Base-by-base conservation (phyloP, 805 yeast genomes). In the Huiozyma naganishii region DNA sequence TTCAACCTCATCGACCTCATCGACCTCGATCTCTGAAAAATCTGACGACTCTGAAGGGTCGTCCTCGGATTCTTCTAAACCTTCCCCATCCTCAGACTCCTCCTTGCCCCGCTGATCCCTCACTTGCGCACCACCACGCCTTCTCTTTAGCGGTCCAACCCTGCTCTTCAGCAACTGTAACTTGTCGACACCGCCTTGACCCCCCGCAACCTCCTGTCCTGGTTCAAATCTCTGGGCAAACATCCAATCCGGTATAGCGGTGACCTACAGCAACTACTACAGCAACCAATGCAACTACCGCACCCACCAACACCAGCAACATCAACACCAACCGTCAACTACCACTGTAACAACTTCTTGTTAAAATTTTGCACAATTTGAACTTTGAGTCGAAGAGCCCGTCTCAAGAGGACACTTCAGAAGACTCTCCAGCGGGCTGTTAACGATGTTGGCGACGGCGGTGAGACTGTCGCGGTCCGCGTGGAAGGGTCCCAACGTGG, bases 401-500 rank as follows among this genome's bases (percentile, higher is more conserved):
- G 23, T 17, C 23, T 17, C 23, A 17, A 17, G 23, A 17, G 23
- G 23, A 17, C 23, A 17, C 23, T 17, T 17, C 23, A 4, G 23
- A 17, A 12, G 23, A n/a, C 41, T 39, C 23, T 17, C 23, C 23
- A 17, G 23, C 23, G 23, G 23, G 23, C 23, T 17, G 23, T 17
- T 17, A 17, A 30, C 11, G 33, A 30, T 30, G 33, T 9, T 30
- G 33, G n/a, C 11, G 11, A 30, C 33, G 33, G 11, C n/a, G 33
- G 33, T 11, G 33, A 30, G 33, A 37, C 39, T 13, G 45, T 71
- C 27, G 23, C 69, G 82, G 44, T 73, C 81, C 0, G 77, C 74
- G 0, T 77, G 82, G 82, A 77, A 77, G 57, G 82, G 97, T 32
- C 98, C 98, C 3, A 83, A 81, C 55, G 82, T 92, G 48, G 97